Base-by-base conservation (phyloP, 2,329 filamentous ascomycete species). In the Colletotrichum aenigma region DNA sequence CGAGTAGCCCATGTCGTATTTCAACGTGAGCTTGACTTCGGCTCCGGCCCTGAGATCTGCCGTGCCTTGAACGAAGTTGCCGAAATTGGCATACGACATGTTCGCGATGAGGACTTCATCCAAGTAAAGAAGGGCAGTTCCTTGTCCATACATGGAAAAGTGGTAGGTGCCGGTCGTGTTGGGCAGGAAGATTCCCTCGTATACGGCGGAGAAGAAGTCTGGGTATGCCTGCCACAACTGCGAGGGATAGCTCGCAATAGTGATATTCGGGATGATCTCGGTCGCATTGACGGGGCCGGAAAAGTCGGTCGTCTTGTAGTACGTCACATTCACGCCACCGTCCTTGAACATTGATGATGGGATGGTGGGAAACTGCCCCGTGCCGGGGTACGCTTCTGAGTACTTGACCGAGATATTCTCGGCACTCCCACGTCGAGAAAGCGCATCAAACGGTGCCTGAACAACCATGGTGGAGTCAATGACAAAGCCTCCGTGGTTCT, bases 81-180 rank as follows among this genome's bases (percentile, higher is more conserved):
- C 60, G 10, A 71, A 71, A 13, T 71, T 71, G 7, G 60, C 43
- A 4, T 56, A 66, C 6, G 69, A 66, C 69, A 71, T 77, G 16
- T 84, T 81, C 24, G 84, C 81, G 3, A 81, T 71, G 15, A 84
- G 76, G 7, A 80, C 34, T 1, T 79, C 81, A 28, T 85, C 72
- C 34, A 85, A 75, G 30, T 77, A 82, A 2, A 85, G 74, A n/a
- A 82, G 80, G 1, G 80, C 83, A 4, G 81, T 84, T 21, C 84
- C 84, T 36, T 80, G 81, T 7, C 82, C 81, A 1, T 82, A 81
- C n/a, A 85, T 77, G 1, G 83, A 83, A 6, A 85, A 83, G 10
- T 84, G 80, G 64, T 80, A 81, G 2, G 21, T 28, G 0, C 81
- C 79, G 3, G 65, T 73, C 26, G 76, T 74, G 5, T 79, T 77